Base-by-base conservation (phyloP, 2,329 filamentous ascomycete genomes). In the Huntiella abstrusa region DNA sequence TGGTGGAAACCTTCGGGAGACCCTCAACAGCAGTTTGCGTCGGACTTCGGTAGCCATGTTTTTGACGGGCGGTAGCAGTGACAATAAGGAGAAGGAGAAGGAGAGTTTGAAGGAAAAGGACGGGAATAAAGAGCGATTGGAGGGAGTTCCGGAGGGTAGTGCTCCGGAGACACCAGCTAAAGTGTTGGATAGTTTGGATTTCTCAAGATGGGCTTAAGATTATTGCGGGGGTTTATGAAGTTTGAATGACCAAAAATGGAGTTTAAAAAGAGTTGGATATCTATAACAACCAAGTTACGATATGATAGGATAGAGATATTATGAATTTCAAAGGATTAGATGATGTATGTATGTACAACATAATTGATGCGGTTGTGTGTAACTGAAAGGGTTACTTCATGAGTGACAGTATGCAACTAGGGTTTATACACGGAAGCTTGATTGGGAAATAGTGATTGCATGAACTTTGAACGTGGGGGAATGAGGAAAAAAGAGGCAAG, bases 11-110 rank as follows among this genome's bases (percentile, higher is more conserved):
- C 64, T 77, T 42, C 66, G 76, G 11, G 75, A 79, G 53, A 78
- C 73, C 54, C 67, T 78, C 48, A 67, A 59, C 52, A 73, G 61
- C 53, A 75, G 69, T 53, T 62, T 80, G 35, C 66, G 75, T 43
- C 65, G 75, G 49, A 69, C 74, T n/a, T 78, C 74, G 33, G 74
- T 79, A 2, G 75, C 73, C 4, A 80, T 75, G 2, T 79, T 79
- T 55, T 72, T 78, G 52, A 71, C 71, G 2, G 41, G 41, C 70
- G 47, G 47, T 28, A 10, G 34, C 46, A 15, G 12, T 34, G n/a
- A 16, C 43, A 15, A 10, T 22, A 12, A n/a, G 17, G 19, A 62
- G 17, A 69, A 67, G 28, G 68, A 66, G 8, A 69, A 69, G 4
- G 70, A 70, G 47, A 70, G 71, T 47, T 70, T 71, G 1, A 74